These are phyloP conservation scores for Amanita exitialis DNA, from an alignment of 768 basidiomycete genomes.

Conservation along the genomic window DNA sequence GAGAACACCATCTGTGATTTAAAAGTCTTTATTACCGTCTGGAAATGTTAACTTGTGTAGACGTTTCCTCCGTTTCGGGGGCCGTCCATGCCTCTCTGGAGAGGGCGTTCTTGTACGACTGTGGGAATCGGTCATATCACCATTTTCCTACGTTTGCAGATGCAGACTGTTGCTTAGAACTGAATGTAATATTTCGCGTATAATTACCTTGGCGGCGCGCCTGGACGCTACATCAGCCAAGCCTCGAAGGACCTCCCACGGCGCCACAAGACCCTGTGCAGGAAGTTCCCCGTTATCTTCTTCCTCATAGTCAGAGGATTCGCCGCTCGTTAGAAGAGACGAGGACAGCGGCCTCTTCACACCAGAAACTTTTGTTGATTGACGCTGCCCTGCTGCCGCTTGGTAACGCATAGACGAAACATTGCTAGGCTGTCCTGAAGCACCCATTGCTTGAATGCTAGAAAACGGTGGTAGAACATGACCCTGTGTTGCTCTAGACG, in stretches of 20 bases:
- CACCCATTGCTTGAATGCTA: constrained; percentile 50
- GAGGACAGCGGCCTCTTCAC: constrained; percentile 48
- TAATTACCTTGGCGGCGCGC: constrained; percentile 62
- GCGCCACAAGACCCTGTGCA: constrained; percentile 72
- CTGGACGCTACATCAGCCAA: constrained; percentile 76
- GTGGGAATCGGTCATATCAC: constrained; percentile 65
- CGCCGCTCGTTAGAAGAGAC: constrained; percentile 65
- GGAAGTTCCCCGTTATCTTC: constrained; percentile 76
- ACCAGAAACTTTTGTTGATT: constrained; percentile 23
- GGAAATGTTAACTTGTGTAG: constrained; percentile 62
- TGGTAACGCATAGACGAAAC: constrained; percentile 56
- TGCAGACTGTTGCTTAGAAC: constrained; percentile 3
- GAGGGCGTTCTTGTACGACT: constrained; percentile 69
- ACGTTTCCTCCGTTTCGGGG: constrained; percentile 63
- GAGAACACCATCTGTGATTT: not conserved
- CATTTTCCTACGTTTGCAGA: constrained; percentile 48
- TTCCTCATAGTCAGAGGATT: constrained; percentile 80
- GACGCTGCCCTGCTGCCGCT: constrained; percentile 26
- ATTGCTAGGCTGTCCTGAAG: constrained; percentile 33
- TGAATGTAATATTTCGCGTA: constrained; percentile 2
- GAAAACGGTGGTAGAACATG: constrained; percentile 66
- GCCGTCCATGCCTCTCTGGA: constrained; percentile 58
- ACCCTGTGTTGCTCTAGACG: constrained; percentile 23
- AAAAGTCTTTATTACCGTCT: constrained; percentile 43
- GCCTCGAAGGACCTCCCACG: constrained; percentile 78